These are phyloP conservation scores for Mucor racemosus DNA, from an alignment of 371 early-diverging fungal genomes.

Conservation along the genomic window DNA sequence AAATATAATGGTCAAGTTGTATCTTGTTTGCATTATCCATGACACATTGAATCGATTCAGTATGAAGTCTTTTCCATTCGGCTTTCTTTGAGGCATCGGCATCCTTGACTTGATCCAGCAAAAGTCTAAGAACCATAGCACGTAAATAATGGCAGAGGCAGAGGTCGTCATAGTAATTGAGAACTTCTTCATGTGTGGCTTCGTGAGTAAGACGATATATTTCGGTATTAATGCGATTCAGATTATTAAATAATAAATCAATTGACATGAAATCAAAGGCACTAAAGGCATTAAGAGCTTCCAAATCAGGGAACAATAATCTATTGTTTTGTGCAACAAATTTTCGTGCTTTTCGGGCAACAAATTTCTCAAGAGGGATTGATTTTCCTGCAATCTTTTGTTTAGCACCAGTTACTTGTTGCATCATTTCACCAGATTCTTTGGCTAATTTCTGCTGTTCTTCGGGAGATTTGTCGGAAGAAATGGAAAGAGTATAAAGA, in stretches of 20 bases:
- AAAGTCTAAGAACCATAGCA: constrained; percentile 31
- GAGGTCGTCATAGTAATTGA: constrained; percentile 63
- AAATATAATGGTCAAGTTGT: constrained; percentile 67
- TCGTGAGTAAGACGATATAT: constrained; percentile 43
- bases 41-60: constrained; percentile 30
- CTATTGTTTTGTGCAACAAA: constrained; percentile 62
- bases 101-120: constrained; percentile 23
- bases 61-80: constrained; percentile 24
- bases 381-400: constrained; percentile 83
- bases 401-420: constrained; percentile 58
- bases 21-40: constrained; percentile 43
- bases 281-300: constrained; percentile 70
- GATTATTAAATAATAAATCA: constrained; percentile 41
- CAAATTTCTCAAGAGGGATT: constrained; percentile 81
- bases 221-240: constrained; percentile 50
- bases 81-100: background rate
- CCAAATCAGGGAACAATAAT: constrained; percentile 71
- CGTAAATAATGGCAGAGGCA: constrained; percentile 70
- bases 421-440: constrained; percentile 51
- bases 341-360: constrained; percentile 74
- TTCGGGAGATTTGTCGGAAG: background rate
- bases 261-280: constrained; percentile 66
- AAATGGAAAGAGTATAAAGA: constrained; percentile 37
- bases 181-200: constrained; percentile 11
- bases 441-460: constrained; percentile 19